These are phyloP conservation scores for Ceratobasidium sp. DNA, from an alignment of 1,284 basidiomycete species.

Conservation along the genomic window DNA sequence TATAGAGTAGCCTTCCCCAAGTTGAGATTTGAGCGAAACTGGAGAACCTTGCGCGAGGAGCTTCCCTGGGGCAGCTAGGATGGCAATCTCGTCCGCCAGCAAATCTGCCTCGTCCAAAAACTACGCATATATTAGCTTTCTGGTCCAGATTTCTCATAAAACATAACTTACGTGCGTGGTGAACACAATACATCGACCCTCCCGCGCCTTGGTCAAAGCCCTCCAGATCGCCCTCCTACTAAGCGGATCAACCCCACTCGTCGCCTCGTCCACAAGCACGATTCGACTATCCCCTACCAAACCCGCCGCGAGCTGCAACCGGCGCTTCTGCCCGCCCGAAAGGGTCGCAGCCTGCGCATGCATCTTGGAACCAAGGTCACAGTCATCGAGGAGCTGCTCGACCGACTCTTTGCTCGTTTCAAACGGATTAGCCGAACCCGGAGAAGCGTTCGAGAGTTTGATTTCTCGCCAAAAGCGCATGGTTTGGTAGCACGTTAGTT, in stretches of 20 bases:
- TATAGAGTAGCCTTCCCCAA: slow-evolving; percentile 77
- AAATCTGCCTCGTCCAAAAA: slow-evolving; percentile 85
- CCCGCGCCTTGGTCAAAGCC: slow-evolving; percentile 70
- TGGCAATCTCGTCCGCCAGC: slow-evolving; percentile 77
- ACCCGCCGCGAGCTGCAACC: slow-evolving; percentile 81
- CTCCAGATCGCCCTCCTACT: slow-evolving; percentile 82
- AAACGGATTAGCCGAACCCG: neutral
- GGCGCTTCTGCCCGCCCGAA: slow-evolving; percentile 83
- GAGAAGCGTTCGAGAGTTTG: slow-evolving; percentile 61
- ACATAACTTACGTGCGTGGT: slow-evolving; percentile 69
- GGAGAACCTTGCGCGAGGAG: slow-evolving; percentile 77
- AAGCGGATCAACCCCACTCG: slow-evolving; percentile 82
- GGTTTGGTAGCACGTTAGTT: slow-evolving; percentile 78
- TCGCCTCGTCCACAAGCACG: slow-evolving; percentile 77
- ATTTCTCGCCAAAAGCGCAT: slow-evolving; percentile 76
- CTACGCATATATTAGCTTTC: slow-evolving; percentile 50
- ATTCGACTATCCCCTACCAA: slow-evolving; percentile 73
- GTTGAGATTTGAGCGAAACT: slow-evolving; percentile 73
- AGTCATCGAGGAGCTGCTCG: slow-evolving; percentile 71
- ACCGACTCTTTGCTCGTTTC: slow-evolving; percentile 60
- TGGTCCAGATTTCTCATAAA: neutral
- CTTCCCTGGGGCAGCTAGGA: slow-evolving; percentile 78
- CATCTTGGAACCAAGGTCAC: slow-evolving; percentile 75
- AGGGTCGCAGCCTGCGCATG: slow-evolving; percentile 71
- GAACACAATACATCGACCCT: slow-evolving; percentile 71